Evolutionary conservation across 495 filamentous ascomycete genomes (phyloP).

Genomic region (Tetracladium setigerum): DNA sequence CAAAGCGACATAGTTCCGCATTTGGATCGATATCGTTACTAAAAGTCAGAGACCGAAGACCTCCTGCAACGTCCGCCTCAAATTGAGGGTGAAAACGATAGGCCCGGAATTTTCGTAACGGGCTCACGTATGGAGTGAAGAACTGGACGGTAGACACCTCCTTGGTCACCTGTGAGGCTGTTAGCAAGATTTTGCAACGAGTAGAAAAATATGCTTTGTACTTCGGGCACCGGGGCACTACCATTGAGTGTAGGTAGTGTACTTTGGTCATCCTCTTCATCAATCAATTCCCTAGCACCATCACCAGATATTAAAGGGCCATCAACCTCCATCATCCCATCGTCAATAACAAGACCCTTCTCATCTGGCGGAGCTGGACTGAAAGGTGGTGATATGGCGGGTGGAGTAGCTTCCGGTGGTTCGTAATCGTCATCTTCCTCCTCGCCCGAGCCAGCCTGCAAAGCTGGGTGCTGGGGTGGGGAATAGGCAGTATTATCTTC

Average conservation of each 20-base stretch:
- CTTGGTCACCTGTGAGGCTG: slow-evolving; percentile 3
- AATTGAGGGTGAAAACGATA: slow-evolving; percentile 84
- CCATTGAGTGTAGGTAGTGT: slow-evolving; percentile 12
- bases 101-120: slow-evolving; percentile 71
- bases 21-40: slow-evolving; percentile 77
- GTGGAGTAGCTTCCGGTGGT: slow-evolving; percentile 40
- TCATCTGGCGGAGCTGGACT: slow-evolving; percentile 18
- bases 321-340: neutral
- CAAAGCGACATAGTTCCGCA: slow-evolving; percentile 64
- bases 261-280: neutral
- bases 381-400: slow-evolving; percentile 19
- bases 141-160: slow-evolving; percentile 3
- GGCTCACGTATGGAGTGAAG: slow-evolving; percentile 75
- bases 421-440: slow-evolving; percentile 46
- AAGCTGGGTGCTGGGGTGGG: slow-evolving; percentile 1
- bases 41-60: slow-evolving; percentile 85
- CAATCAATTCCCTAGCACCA: neutral
- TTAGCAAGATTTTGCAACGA: slow-evolving; percentile 9
- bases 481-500: slow-evolving; percentile 11
- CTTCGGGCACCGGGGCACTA: slow-evolving; percentile 20
- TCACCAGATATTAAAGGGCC: too few relatives aligned
- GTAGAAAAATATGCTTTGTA: slow-evolving; percentile 31
- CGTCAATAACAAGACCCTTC: neutral
- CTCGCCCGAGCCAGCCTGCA: too few relatives aligned
- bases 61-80: slow-evolving; percentile 57